Evolutionary conservation across 495 filamentous ascomycete species (phyloP).

Genomic region (Baudoinia panamericana): DNA sequence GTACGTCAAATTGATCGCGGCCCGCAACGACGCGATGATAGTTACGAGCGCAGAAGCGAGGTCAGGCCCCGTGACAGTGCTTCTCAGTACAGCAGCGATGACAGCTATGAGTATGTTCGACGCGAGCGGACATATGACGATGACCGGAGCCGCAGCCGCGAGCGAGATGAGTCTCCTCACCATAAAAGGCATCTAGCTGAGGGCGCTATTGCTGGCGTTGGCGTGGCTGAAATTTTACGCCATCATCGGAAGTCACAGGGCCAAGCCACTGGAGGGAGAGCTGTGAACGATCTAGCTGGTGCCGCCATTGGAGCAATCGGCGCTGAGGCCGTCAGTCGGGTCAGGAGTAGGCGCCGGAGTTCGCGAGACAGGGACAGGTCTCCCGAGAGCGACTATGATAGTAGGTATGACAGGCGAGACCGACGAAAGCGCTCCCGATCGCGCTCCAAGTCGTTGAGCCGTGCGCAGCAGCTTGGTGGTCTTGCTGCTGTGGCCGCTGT

Average conservation of each 20-base stretch:
- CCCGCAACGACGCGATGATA: slow-evolving; percentile 21
- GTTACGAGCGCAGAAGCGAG: slow-evolving; percentile 39
- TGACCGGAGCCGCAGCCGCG: slow-evolving; percentile 25
- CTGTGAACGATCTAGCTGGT: slow-evolving; percentile 65
- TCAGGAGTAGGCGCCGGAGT: slow-evolving; percentile 40
- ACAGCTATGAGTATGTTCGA: slow-evolving; percentile 24
- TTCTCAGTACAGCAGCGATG: slow-evolving; percentile 37
- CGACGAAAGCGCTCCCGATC: slow-evolving; percentile 19
- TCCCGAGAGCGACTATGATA: slow-evolving; percentile 15
- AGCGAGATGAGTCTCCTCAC: slow-evolving; percentile 48
- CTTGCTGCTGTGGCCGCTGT: slow-evolving; percentile 71
- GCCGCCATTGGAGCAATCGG: slow-evolving; percentile 72
- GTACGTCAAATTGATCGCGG: slow-evolving; percentile 35
- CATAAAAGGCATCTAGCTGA: slow-evolving; percentile 73
- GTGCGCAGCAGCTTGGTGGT: slow-evolving; percentile 45
- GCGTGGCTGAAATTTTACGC: slow-evolving; percentile 58
- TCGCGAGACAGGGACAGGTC: slow-evolving; percentile 19
- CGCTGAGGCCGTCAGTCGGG: slow-evolving; percentile 63
- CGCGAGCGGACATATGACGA: slow-evolving; percentile 14
- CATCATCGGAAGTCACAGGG: slow-evolving; percentile 52
- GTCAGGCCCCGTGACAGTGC: slow-evolving; percentile 46
- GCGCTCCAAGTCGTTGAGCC: slow-evolving; percentile 40
- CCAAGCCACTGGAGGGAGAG: slow-evolving; percentile 45
- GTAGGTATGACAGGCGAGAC: slow-evolving; percentile 6
- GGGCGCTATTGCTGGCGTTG: slow-evolving; percentile 69